Evolutionary conservation across 306 rosid species (phyloP).

Genomic region (Sesbania bispinosa): DNA sequence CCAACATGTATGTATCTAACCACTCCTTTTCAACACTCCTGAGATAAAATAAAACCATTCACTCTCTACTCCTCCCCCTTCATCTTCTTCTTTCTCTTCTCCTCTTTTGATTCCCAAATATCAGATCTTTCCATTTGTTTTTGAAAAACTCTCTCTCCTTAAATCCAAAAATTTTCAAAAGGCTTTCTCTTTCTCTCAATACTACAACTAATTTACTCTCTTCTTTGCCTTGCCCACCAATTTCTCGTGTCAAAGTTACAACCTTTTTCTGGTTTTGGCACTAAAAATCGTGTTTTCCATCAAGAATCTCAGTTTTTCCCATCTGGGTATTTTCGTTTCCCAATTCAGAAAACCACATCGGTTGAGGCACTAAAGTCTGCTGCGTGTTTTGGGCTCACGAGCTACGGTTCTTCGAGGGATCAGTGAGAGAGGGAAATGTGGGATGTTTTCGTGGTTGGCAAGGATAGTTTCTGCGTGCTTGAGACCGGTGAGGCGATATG

Average conservation of each 20-base stretch:
- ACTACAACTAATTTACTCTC: background rate
- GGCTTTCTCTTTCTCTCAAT: background rate
- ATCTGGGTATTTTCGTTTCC: constrained; percentile 7
- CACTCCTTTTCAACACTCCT: background rate
- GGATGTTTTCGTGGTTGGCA: constrained; percentile 99
- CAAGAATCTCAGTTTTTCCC: background rate
- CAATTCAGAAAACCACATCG: background rate
- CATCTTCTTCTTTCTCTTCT: background rate
- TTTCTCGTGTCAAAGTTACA: background rate
- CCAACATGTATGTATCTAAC: constrained; percentile 8
- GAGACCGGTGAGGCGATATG: constrained; percentile 82
- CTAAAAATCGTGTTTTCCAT: background rate
- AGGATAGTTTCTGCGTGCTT: constrained; percentile 77
- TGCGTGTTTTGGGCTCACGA: too few species aligned
- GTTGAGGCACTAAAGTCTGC: background rate
- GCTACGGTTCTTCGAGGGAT: constrained; percentile 26
- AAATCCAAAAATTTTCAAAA: too few species aligned
- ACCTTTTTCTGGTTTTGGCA: too few species aligned
- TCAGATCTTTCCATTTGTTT: constrained; percentile 24
- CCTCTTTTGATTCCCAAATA: background rate
- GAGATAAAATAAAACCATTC: too few species aligned
- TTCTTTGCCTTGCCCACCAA: background rate
- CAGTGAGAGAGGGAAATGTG: constrained; percentile 73
- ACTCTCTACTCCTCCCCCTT: too few species aligned
- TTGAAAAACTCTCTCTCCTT: background rate